phyloP scores from a whole-genome alignment of 2,329 filamentous ascomycete species.

The Colletotrichum neosansevieriae region DNA sequence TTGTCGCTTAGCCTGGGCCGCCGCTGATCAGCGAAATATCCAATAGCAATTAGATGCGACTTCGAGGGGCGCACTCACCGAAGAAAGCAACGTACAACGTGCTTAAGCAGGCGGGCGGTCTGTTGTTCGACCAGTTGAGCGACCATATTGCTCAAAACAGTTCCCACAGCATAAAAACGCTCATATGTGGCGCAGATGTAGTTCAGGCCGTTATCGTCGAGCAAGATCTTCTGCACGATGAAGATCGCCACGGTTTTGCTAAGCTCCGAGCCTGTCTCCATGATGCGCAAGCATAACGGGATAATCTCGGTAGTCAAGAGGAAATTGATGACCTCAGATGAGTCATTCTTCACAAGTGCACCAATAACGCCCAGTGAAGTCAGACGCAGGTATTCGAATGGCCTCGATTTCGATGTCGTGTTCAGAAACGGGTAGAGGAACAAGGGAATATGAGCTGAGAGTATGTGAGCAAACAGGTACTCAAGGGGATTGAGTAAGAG shows the following conservation, averaged over 20 bases:
- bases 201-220: conserved; percentile 95
- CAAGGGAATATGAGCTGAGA: conserved; percentile 90
- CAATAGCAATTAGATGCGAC: too few relatives aligned
- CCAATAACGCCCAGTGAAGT: conserved; percentile 97
- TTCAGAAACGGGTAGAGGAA: conserved; percentile 99
- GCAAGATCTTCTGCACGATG: conserved; percentile 98
- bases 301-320: conserved; percentile 98
- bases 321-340: conserved; percentile 98
- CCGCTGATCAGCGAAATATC: background rate
- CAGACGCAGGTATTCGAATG: conserved; percentile 96
- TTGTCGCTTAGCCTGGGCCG: conserved; percentile 90
- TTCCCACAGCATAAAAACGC: conserved; percentile 97
- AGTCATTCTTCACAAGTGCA: conserved; percentile 98
- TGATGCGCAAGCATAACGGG: conserved; percentile 94
- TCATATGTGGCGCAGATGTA: conserved; percentile 99
- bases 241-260: conserved; percentile 99
- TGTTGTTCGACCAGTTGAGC: conserved; percentile 97
- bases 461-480: conserved; percentile 38
- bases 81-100: conserved; percentile 96
- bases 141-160: conserved; percentile 98
- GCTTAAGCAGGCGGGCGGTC: conserved; percentile 94
- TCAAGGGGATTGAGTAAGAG: background rate
- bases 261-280: conserved; percentile 98
- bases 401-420: conserved; percentile 96
- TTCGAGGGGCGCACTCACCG: conserved; percentile 69